These are phyloP conservation scores for Plasmodium vinckei DNA, from an alignment of 169 alveolate genomes.

Conservation along the genomic window DNA sequence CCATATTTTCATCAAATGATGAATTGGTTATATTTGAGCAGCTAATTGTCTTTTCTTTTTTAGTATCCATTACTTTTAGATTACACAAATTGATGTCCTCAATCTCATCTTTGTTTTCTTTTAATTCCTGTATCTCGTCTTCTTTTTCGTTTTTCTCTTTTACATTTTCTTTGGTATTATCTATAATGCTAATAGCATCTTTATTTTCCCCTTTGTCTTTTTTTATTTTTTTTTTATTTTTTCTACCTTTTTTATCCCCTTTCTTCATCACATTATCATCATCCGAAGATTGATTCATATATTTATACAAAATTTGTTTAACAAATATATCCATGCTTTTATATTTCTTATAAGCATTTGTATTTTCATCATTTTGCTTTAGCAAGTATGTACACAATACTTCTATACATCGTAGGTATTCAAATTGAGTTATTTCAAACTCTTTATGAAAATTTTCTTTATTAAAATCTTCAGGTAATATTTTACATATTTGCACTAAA, in stretches of 20 bases:
- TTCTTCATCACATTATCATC: not conserved
- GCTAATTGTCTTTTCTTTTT: not conserved
- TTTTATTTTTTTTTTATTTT: slow-evolving; percentile 15
- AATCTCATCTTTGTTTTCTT: not conserved
- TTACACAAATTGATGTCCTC: not conserved
- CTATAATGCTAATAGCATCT: not conserved
- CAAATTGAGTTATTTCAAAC: slow-evolving; percentile 9
- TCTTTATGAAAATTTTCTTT: slow-evolving; percentile 7
- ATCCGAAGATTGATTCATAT: not conserved
- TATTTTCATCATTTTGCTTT: not conserved
- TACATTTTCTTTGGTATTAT: not conserved
- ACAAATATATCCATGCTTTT: not conserved
- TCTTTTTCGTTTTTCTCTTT: not conserved
- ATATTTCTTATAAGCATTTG: slow-evolving; percentile 2
- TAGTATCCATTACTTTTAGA: not conserved
- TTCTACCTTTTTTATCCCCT: not conserved
- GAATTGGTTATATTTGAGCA: not conserved
- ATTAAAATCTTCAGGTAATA: not conserved
- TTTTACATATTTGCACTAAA: not conserved
- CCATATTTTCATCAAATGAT: not conserved
- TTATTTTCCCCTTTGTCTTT: not conserved
- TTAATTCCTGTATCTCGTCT: not conserved
- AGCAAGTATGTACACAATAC: slow-evolving; percentile 6
- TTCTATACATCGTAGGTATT: slow-evolving; percentile 18
- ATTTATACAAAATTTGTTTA: not conserved